These are phyloP conservation scores for Trichoderma arundinaceum DNA, from an alignment of 2,329 filamentous ascomycete species.

Conservation along the genomic window DNA sequence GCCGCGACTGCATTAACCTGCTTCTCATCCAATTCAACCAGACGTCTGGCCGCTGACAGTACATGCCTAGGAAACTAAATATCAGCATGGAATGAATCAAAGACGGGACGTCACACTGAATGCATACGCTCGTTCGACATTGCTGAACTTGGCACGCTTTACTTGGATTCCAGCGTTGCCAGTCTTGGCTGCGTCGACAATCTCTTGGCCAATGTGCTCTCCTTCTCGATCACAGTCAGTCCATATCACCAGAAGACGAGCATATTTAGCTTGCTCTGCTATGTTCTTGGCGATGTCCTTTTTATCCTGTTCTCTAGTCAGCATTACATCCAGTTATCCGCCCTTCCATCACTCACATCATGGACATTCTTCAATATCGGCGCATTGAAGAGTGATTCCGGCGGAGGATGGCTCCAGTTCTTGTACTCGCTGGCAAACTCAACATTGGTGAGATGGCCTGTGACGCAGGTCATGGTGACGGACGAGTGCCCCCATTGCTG, in stretches of 20 bases:
- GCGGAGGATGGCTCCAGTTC: constrained; percentile 81
- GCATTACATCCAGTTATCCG: neutral
- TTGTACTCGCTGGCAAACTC: constrained; percentile 78
- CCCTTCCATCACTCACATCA: constrained; percentile 53
- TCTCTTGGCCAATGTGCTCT: constrained; percentile 93
- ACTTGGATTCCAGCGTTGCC: constrained; percentile 77
- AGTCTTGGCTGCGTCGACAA: constrained; percentile 77
- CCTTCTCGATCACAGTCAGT: constrained; percentile 98
- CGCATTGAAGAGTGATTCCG: constrained; percentile 79
- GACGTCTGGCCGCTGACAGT: constrained; percentile 77
- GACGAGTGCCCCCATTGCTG: constrained; percentile 77
- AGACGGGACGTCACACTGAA: too few relatives aligned
- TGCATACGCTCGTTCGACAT: constrained; percentile 84
- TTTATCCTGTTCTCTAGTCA: constrained; percentile 65
- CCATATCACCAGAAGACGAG: constrained; percentile 89
- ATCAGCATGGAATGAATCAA: neutral
- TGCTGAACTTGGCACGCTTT: constrained; percentile 90
- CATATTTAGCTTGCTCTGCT: constrained; percentile 72
- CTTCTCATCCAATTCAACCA: constrained; percentile 78
- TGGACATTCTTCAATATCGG: constrained; percentile 72
- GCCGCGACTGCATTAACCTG: constrained; percentile 88
- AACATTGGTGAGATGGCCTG: constrained; percentile 81
- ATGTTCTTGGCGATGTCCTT: constrained; percentile 85
- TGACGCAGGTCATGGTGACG: constrained; percentile 92
- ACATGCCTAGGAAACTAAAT: constrained; percentile 69